Conservation (phyloP, 179 eudicot species). For the Heliamphora pulchella region DNA sequence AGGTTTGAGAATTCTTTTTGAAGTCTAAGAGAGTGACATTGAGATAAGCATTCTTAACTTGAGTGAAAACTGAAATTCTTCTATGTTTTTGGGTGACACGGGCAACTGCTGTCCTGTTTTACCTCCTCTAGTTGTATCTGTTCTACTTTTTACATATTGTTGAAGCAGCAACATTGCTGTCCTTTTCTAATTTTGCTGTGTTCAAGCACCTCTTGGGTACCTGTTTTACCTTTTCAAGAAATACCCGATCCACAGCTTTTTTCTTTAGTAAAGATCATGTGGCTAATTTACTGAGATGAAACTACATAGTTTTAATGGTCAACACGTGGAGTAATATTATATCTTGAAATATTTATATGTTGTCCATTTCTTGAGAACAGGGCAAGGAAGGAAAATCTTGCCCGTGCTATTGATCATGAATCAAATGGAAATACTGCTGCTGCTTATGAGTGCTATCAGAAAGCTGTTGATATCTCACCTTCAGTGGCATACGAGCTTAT, state of each 20-base stretch:
- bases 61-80: background rate
- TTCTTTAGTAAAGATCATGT: background rate
- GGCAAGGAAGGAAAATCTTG: conserved; percentile 83
- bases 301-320: background rate
- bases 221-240: background rate
- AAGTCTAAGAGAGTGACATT: background rate
- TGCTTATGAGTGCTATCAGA: conserved; percentile 90
- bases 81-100: background rate
- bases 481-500: conserved; percentile 73
- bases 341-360: background rate
- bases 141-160: background rate
- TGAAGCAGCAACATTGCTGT: background rate
- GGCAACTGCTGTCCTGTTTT: background rate
- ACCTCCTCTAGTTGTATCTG: background rate
- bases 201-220: conserved; percentile 2
- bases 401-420: conserved; percentile 89
- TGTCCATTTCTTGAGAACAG: conserved; percentile 32
- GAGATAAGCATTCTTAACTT: background rate
- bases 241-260: background rate
- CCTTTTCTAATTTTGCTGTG: background rate
- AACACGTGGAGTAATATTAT: background rate
- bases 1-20: background rate
- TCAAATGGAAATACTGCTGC: conserved; percentile 73
- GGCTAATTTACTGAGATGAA: background rate
- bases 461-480: conserved; percentile 92